A percentile compares a stretch with the other conserved stretches of the same genome.
These are phyloP conservation scores for Collybia sordida DNA, from an alignment of 768 basidiomycete genomes.

Conservation along the genomic window DNA sequence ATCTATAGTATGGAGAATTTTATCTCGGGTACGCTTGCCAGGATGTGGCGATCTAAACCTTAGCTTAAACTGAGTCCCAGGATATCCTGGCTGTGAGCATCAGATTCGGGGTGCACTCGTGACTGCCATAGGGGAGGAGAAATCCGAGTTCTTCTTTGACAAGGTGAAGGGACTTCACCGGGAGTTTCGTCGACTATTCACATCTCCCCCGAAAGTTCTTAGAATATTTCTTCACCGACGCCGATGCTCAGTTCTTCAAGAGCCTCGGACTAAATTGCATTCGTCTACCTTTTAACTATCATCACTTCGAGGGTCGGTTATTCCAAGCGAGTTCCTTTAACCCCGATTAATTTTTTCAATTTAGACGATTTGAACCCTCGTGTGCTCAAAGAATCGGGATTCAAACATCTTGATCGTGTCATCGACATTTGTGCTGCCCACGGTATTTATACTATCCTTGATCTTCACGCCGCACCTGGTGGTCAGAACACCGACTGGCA, in stretches of 20 bases:
- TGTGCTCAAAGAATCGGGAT: constrained; percentile 70
- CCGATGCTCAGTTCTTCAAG: constrained; percentile 76
- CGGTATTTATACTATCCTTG: constrained; percentile 79
- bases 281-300: constrained; percentile 73
- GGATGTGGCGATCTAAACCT: neutral
- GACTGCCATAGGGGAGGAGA: constrained; percentile 60
- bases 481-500: constrained; percentile 85
- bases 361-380: constrained; percentile 76
- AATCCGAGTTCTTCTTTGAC: constrained; percentile 82
- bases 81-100: constrained; percentile 80
- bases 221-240: constrained; percentile 79
- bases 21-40: constrained; percentile 48
- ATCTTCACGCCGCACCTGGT: constrained; percentile 75
- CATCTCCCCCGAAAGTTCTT: constrained; percentile 80
- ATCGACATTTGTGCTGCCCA: constrained; percentile 72
- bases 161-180: constrained; percentile 43
- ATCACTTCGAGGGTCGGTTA: constrained; percentile 59
- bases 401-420: constrained; percentile 83
- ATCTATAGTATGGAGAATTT: constrained; percentile 70
- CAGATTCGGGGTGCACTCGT: constrained; percentile 75
- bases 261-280: constrained; percentile 80
- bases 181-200: neutral
- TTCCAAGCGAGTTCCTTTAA: neutral
- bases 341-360: neutral
- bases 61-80: constrained; percentile 24